phyloP scores from a whole-genome alignment of 2,329 filamentous ascomycete genomes.

The Alternaria sp. region DNA sequence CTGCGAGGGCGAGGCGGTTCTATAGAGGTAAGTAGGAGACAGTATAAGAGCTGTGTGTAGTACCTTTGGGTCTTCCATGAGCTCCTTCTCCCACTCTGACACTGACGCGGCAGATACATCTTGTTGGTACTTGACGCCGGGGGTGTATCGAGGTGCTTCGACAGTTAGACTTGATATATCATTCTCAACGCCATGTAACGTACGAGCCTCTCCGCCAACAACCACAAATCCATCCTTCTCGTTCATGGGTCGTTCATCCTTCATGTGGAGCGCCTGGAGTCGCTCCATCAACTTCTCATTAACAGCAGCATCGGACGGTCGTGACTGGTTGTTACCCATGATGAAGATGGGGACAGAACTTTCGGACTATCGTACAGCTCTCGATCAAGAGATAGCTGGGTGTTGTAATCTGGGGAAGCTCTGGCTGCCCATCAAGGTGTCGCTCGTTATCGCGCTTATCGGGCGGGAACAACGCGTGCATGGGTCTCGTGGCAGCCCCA shows the following conservation, averaged over 20 bases:
- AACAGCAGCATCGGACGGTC: constrained; percentile 42
- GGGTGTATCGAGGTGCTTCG: constrained; percentile 35
- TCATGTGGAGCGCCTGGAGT: constrained; percentile 54
- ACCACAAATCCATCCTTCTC: constrained; percentile 63
- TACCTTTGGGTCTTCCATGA: constrained; percentile 71
- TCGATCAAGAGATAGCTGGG: not conserved
- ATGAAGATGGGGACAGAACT: not conserved
- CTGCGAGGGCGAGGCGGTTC: constrained; percentile 77
- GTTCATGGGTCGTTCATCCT: constrained; percentile 46
- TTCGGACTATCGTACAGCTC: not conserved
- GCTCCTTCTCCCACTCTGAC: constrained; percentile 65
- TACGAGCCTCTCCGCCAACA: constrained; percentile 55
- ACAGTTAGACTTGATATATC: not conserved
- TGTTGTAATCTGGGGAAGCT: constrained; percentile 6
- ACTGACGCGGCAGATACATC: constrained; percentile 60
- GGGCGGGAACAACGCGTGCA: constrained; percentile 18
- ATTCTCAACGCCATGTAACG: constrained; percentile 4
- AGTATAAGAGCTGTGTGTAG: not conserved
- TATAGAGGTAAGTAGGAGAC: constrained; percentile 21
- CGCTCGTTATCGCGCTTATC: constrained; percentile 27
- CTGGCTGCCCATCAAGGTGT: constrained; percentile 19
- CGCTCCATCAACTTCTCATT: constrained; percentile 51
- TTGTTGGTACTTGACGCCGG: constrained; percentile 35
- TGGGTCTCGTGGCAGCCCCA: constrained; percentile 22
- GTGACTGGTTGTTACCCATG: constrained; percentile 47